Base-by-base conservation (phyloP, 2,329 filamentous ascomycete genomes). In the Stagonosporopsis tanaceti region DNA sequence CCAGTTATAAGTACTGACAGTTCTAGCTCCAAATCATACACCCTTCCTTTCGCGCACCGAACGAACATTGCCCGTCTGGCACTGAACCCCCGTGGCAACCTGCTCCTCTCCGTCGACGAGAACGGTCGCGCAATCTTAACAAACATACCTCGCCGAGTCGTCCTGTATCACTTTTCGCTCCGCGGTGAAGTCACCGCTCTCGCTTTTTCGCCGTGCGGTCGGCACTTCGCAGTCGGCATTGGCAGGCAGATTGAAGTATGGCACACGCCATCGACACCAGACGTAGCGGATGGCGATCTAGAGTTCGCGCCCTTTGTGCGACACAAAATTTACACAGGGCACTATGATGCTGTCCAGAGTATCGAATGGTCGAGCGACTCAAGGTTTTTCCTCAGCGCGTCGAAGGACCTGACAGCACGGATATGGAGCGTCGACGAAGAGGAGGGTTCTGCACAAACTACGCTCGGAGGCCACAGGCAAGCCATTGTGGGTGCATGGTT, bases 301-400 rank as follows among this genome's bases (percentile, higher is more conserved):
- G 93, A 98, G 69, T 99, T 97, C 77, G 93, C 95, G 20, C 95
- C 95, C 0, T 99, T 99, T 69, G 89, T 97, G 45, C 85, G 90
- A 64, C 91, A 98, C 78, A 88, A 93, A 64, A 89, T 90, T 48
- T 92, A 96, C 68, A 88, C 88, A 1, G 92, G 91, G 0, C 95
- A 99, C 76, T 96, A 95, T 68, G 95, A 98, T 75, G 85, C 85
- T 15, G 89, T 98, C 12, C 87, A 88, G 62, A 89, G 89, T 74
- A 90, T 99, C 53, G 90, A 96, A 73, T 99, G 96, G 95, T 98
- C 95, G 8, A 90, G 87, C 76, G 96, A 99, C 79, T 97, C 94
- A 12, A 85, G 95, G 25, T 99, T 99, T 81, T 94, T 99, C 76
- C 83, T 99, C 51, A 97, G 89, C 60, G 86, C 94, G 3, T 94